Base-by-base conservation (phyloP, 306 rosid species). In the Erythrophleum fordii region DNA sequence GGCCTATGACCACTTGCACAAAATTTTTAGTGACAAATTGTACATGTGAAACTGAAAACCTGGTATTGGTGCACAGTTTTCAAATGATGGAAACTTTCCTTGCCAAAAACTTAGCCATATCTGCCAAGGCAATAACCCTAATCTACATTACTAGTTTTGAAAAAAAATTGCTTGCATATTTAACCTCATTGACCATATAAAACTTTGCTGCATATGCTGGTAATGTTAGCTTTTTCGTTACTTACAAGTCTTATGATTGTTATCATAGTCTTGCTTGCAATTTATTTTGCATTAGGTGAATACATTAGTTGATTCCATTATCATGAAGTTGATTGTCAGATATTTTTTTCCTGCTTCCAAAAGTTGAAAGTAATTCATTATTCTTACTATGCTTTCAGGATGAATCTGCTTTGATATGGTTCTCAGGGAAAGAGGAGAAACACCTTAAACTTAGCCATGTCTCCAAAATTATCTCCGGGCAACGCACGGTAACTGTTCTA, bases 371-470 rank as follows among this genome's bases (percentile, higher is more conserved):
- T 76, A 73, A 70, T 84, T 79, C 53, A 77, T 76, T 73, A 25
- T 44, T 44, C 22, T 78, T 64, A 41, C 62, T 81, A 14, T 89
- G 72, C 73, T 87, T 86, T 87, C 97, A 95, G 99, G 99, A 95
- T 51, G 99, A 95, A 85, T 87, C 98, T 71, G 83, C 90, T 91
- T 90, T 95, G 87, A 93, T 95, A 83, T 95, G 99, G 99, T 87
- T 93, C 89, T 95, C 99, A 4, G 99, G 97, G 82, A 93, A 89
- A 84, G 99, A 95, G 87, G 98, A 95, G 91, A 93, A 95, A 81
- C 97, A 86, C 77, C 98, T 95, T 68, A 93, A 92, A 82, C 91
- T 95, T 70, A 93, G 93, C 76, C 94, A 92, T 11, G 99, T 95
- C 56, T 92, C 99, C 64, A 91, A 96, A 89, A 95, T 95, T 77